Base-by-base conservation (phyloP, 805 yeast genomes). In the Starmerella bombi region DNA sequence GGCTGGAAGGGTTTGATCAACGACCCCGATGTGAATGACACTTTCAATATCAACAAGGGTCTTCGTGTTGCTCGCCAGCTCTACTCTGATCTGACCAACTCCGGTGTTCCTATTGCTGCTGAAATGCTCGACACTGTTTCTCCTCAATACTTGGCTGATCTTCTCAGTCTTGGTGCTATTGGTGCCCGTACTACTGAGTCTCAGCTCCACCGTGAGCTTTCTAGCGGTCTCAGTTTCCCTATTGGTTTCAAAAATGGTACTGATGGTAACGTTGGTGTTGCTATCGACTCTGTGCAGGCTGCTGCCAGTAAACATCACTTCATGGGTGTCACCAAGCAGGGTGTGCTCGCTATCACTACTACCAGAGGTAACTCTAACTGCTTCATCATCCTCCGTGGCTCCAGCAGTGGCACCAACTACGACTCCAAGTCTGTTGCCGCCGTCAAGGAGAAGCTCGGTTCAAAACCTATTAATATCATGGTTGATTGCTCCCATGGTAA, bases 161-260 rank as follows among this genome's bases (percentile, higher is more conserved):
- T 86, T 53, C 71, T 88, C 50, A 80, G 93, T 25, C 76, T 88
- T 52, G 98, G 98, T 57, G 98, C 98, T 45, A 86, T 88, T 64
- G 98, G 98, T 59, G 98, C 98, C 42, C 79, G 98, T 69, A 88
- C 98, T 44, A 88, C 98, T 36, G 98, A 88, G 67, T 88, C 96
- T 33, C 98, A 88, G 64, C 74, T 88, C 46, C 98, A 88, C 68
- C 79, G 98, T 65, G 98, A 88, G 66, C 74, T 88, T 54, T 93
- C 97, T 17, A 86, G 96, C 7, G 98, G 98, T 40, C 70, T 91
- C 46, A 82, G 94, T n/a, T 88, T 88, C 88, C 98, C 98, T 44
- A 77, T 88, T 43, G 98, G 98, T 37, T 88, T 88, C 80, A 88
- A 88, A 67, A 88, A 88, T 61, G 98, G 97, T 63, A 88, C 98